phyloP scores from a whole-genome alignment of 345 rosid species.

The Kernera saxatilis region DNA sequence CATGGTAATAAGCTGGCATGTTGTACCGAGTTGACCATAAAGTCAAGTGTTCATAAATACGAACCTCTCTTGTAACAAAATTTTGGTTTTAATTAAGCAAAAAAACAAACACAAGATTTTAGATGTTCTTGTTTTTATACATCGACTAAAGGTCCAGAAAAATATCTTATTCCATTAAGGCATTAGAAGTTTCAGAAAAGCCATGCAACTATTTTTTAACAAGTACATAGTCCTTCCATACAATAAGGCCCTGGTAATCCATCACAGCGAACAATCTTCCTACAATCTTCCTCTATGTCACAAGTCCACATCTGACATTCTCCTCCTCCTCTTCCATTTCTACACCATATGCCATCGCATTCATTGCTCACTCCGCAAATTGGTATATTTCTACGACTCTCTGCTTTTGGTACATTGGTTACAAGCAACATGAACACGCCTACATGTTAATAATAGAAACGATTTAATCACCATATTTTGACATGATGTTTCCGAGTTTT shows the following conservation, averaged over 20 bases:
- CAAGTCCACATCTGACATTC: background rate
- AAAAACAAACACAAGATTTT: background rate
- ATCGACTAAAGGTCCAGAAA: background rate
- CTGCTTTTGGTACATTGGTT: background rate
- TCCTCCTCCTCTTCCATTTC: background rate
- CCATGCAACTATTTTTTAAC: background rate
- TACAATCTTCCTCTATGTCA: constrained; percentile 2
- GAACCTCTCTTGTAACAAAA: background rate
- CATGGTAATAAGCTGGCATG: no score
- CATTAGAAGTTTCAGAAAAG: background rate
- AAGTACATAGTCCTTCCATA: constrained; percentile 18
- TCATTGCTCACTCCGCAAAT: background rate
- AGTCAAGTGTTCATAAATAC: background rate
- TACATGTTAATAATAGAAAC: background rate
- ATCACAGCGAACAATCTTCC: background rate
- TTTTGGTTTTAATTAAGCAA: no score
- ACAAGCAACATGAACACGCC: background rate
- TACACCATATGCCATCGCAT: constrained; percentile 21
- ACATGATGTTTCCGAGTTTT: background rate
- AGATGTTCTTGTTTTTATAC: background rate
- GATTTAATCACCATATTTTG: background rate
- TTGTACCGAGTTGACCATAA: background rate
- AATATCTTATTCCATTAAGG: background rate
- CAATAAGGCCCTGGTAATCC: constrained; percentile 11
- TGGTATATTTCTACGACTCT: background rate